Base-by-base conservation (phyloP, 352 stramenopile genomes). In the Globisporangium canariense region DNA sequence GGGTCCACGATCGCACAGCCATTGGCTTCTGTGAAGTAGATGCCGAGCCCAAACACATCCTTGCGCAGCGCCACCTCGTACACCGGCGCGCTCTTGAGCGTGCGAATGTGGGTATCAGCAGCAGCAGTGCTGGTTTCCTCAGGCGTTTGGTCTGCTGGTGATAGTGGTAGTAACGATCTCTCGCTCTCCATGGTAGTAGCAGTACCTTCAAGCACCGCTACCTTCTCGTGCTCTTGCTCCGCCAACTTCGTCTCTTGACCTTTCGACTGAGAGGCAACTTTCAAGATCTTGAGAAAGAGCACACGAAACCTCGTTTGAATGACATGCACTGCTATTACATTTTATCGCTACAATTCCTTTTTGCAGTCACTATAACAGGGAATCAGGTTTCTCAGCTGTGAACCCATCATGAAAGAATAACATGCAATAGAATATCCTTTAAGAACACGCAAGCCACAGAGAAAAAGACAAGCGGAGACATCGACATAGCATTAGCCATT, bases 11-110 rank as follows among this genome's bases (percentile, higher is more conserved):
- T 65, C 8, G 83, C 83, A 5, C 68, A 47, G 18, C 72, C 70
- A n/a, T 73, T 62, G 50, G 66, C 62, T 0, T 71, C 60, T 7
- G 64, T 70, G 62, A 92, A 92, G 67, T 92, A 92, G 58, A 92
- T 90, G 20, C 83, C 83, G 20, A 92, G 76, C 16, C 83, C 83
- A 40, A 77, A 90, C n/a, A 70, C 62, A 47, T 70, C 78, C 49
- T 91, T 93, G 56, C 64, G 18, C 40, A 93, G 71, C 59, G 60
- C 58, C 13, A 86, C 83, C 4, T 78, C 72, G 69, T 88, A 89
- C 34, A 30, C 18, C 4, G 41, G 18, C 2, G 34, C 36, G 51
- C 9, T 36, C 13, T 41, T 61, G 13, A 38, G 55, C 8, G 50
- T 13, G 28, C 30, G 16, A 2, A 22, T 1, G 28, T 8, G 28